Base-by-base conservation (phyloP, 1,139 yeast genomes). In the Ashbya aceris region DNA sequence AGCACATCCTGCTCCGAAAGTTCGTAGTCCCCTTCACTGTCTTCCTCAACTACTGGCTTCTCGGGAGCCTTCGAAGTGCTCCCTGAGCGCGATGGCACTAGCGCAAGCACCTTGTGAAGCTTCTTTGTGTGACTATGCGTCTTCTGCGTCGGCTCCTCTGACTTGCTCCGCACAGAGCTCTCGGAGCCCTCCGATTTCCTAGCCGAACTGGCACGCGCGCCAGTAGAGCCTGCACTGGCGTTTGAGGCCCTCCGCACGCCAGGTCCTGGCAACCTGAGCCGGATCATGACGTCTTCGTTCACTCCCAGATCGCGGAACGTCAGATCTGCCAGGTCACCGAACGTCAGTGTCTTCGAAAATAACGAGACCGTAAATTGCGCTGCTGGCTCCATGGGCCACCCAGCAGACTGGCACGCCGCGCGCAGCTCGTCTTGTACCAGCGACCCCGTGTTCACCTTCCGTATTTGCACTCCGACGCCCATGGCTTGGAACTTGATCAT, bases 1-100 rank as follows among this genome's bases (percentile, higher is more conserved):
- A 70, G 71, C 1, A 77, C 80, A 45, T 76, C 79, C 8, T 70
- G 62, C 1, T 74, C 67, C 0, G 80, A 72, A 53, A 76, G 56
- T 31, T 73, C 72, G 52, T 74, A 75, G 39, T 52, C 51, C 4
- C 49, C 51, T 2, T 57, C 61, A n/a, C 28, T 32, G 31, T 12
- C 13, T 32, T 32, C 35, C 6, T n/a, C 17, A 6, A 20, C 13
- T 6, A 17, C 3, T 6, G 23, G 23, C 23, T 17, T 17, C 12
- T 43, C 43, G 7, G 17, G 11, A 2, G 31, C 37, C 9, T 10
- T 30, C 4, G 28, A 13, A 14, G 11, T 28, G n/a, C 13, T 8
- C 3, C 35, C 14, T 8, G 9, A 12, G 14, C 11, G 8, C 5
- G 52, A 35, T 5, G 56, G 54, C 7, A 43, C 28, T 31, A 39